These are phyloP conservation scores for Poronia punctata DNA, from an alignment of 495 filamentous ascomycete species.

Conservation along the genomic window DNA sequence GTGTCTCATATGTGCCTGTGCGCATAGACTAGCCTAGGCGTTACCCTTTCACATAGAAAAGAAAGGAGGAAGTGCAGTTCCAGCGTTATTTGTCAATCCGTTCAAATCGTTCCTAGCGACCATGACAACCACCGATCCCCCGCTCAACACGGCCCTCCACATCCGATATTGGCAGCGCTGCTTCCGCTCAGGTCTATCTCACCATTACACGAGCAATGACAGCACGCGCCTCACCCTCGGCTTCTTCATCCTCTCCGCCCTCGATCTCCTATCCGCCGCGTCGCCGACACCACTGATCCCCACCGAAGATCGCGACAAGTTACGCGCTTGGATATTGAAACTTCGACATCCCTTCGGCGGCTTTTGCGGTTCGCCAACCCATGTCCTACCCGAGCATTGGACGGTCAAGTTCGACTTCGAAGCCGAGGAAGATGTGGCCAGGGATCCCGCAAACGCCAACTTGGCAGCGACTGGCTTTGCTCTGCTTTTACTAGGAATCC, in stretches of 20 bases:
- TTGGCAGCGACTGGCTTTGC: constrained; percentile 85
- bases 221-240: constrained; percentile 82
- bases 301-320: constrained; percentile 21
- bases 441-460: constrained; percentile 71
- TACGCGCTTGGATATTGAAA: constrained; percentile 50
- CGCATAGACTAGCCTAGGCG: too few species aligned
- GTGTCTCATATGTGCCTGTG: too few species aligned
- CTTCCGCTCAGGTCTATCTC: constrained; percentile 71
- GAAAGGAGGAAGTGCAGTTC: too few species aligned
- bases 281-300: constrained; percentile 25
- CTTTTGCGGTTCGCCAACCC: constrained; percentile 69
- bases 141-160: constrained; percentile 65
- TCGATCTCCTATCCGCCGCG: constrained; percentile 35
- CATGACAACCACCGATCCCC: constrained; percentile 22
- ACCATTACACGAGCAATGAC: constrained; percentile 76
- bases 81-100: too few species aligned
- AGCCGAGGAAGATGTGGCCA: constrained; percentile 28
- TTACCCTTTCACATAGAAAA: too few species aligned
- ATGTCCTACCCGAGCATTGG: constrained; percentile 28
- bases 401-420: constrained; percentile 29
- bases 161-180: constrained; percentile 91
- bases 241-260: constrained; percentile 62
- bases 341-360: constrained; percentile 74
- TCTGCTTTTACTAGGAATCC: constrained; percentile 60
- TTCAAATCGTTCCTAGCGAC: background rate